Evolutionary conservation across 768 basidiomycete genomes (phyloP).

Genomic region (Agaricus bisporus): DNA sequence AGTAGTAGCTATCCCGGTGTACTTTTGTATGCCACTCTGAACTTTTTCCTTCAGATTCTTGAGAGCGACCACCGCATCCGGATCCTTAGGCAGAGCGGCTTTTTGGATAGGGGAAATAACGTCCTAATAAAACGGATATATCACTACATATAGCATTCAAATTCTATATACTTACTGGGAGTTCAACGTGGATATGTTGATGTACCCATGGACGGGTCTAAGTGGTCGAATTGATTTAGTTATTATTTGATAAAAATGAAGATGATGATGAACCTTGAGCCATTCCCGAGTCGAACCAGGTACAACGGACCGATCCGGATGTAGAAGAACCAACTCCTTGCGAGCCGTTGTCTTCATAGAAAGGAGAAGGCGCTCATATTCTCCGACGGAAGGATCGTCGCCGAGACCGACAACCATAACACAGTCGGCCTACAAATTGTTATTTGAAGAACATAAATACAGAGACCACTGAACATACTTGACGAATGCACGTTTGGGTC

Average conservation of each 20-base stretch:
- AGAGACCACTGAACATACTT: slow-evolving; percentile 37
- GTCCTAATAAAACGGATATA: slow-evolving; percentile 39
- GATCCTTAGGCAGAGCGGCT: slow-evolving; percentile 60
- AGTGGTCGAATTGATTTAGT: neutral
- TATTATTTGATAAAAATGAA: neutral
- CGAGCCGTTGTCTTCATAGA: slow-evolving; percentile 98
- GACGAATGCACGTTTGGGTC: slow-evolving; percentile 97
- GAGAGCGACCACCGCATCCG: slow-evolving; percentile 81
- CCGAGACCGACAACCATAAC: slow-evolving; percentile 94
- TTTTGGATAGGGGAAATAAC: slow-evolving; percentile 64
- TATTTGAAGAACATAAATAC: neutral
- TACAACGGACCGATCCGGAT: slow-evolving; percentile 82
- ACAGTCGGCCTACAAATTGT: slow-evolving; percentile 65
- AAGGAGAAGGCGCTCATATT: slow-evolving; percentile 88
- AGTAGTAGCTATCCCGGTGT: slow-evolving; percentile 60
- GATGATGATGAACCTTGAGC: slow-evolving; percentile 61
- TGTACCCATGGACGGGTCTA: slow-evolving; percentile 95
- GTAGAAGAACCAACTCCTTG: slow-evolving; percentile 91
- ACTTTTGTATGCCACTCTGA: slow-evolving; percentile 83
- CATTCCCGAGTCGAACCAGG: slow-evolving; percentile 94
- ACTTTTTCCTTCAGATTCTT: slow-evolving; percentile 93
- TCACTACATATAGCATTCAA: neutral
- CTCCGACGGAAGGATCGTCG: slow-evolving; percentile 85
- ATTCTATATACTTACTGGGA: slow-evolving; percentile 53
- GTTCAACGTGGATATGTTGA: slow-evolving; percentile 92